Conservation (phyloP, 1,284 basidiomycete genomes). For the Caloboletus inedulis region DNA sequence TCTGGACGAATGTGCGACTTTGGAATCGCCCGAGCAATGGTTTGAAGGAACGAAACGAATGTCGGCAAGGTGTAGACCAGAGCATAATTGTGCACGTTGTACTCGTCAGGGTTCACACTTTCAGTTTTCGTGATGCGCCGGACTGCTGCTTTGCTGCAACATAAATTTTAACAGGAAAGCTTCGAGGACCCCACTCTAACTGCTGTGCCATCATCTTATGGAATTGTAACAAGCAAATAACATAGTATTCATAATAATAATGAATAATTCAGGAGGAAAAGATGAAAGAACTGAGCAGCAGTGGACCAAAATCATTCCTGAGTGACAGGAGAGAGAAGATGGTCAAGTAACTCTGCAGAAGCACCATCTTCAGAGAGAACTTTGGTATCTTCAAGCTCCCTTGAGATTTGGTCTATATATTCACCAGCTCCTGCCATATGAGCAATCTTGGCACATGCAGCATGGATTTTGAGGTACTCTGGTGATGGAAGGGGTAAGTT, state of each 20-base stretch:
- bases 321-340: not conserved
- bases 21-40: slow-evolving; percentile 11
- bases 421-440: slow-evolving; percentile 33
- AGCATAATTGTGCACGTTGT: slow-evolving; percentile 21
- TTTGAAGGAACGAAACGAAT: slow-evolving; percentile 19
- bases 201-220: no score
- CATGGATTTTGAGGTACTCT: slow-evolving; percentile 22
- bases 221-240: no score
- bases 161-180: no score
- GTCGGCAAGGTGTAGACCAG: slow-evolving; percentile 19
- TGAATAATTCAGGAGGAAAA: not conserved
- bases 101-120: no score
- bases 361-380: slow-evolving; percentile 29
- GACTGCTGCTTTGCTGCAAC: no score
- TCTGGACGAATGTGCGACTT: slow-evolving; percentile 21
- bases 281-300: not conserved
- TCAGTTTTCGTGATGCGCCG: no score
- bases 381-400: slow-evolving; percentile 26
- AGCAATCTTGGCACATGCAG: slow-evolving; percentile 31
- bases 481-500: slow-evolving; percentile 9
- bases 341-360: slow-evolving; percentile 28
- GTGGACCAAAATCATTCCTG: not conserved
- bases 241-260: no score
- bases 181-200: no score
- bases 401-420: slow-evolving; percentile 24